phyloP scores from a whole-genome alignment of 306 rosid species.

The Rosa rugosa region DNA sequence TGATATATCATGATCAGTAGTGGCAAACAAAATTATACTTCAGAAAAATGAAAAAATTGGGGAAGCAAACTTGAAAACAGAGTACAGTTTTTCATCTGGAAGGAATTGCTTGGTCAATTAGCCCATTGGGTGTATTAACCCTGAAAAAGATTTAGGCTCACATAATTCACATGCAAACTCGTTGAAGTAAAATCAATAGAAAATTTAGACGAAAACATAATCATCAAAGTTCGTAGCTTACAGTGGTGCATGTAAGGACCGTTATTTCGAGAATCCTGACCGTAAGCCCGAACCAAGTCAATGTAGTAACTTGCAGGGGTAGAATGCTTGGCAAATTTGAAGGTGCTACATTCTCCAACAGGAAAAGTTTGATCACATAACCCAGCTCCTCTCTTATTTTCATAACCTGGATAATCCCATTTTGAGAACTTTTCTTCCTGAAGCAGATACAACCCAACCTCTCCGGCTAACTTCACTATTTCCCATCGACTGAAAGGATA shows the following conservation, averaged over 20 bases:
- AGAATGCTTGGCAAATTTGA: not conserved
- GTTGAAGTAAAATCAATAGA: not conserved
- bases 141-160: not conserved
- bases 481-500: slow-evolving; percentile 34
- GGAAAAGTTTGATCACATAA: slow-evolving; percentile 17
- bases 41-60: not conserved
- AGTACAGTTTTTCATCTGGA: not conserved
- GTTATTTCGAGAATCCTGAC: not conserved
- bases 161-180: not conserved
- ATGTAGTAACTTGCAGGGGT: not conserved
- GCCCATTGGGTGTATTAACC: not conserved
- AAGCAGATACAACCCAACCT: not conserved
- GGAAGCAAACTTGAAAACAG: not conserved
- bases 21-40: not conserved
- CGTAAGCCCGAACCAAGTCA: not conserved
- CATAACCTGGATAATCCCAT: slow-evolving; percentile 27
- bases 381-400: slow-evolving; percentile 38
- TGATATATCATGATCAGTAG: not conserved
- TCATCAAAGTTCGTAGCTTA: not conserved
- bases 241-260: not conserved
- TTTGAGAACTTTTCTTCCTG: not conserved
- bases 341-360: slow-evolving; percentile 31
- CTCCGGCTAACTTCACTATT: slow-evolving; percentile 19
- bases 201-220: not conserved
- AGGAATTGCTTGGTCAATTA: not conserved